A percentile compares a stretch with the other conserved stretches of the same genome.
phyloP scores from a whole-genome alignment of 352 stramenopile species.

The Chrysophaeum taylorii region DNA sequence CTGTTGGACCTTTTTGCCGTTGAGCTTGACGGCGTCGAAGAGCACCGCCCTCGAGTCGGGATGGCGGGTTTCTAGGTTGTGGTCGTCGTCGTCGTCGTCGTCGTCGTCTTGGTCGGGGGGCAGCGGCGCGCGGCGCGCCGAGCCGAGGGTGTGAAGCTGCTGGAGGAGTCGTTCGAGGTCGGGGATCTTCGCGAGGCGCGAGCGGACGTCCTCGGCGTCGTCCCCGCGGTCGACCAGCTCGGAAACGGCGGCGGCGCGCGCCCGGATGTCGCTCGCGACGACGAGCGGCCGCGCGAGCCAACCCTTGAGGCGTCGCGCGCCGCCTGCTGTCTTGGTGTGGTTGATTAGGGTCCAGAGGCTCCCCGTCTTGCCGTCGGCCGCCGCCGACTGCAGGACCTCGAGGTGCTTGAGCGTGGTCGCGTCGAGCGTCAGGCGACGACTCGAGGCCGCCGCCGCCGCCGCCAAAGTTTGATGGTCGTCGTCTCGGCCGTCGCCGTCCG shows the following conservation, averaged over 20 bases:
- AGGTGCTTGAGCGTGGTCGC: constrained; percentile 92
- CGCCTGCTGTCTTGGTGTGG: constrained; percentile 76
- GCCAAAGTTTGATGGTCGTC: too few species aligned
- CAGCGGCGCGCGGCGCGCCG: constrained; percentile 49
- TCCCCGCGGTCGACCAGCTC: constrained; percentile 69
- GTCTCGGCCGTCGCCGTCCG: constrained; percentile 33
- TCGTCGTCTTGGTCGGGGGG: constrained; percentile 15
- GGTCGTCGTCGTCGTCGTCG: constrained; percentile 18
- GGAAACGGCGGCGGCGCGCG: constrained; percentile 85
- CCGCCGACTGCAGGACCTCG: constrained; percentile 66
- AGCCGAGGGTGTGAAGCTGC: constrained; percentile 88
- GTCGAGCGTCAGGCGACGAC: constrained; percentile 82
- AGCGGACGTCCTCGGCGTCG: constrained; percentile 54
- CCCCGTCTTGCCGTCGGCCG: constrained; percentile 60
- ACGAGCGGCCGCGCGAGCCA: constrained; percentile 94
- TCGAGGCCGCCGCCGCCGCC: background rate
- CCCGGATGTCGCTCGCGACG: constrained; percentile 80
- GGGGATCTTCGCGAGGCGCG: constrained; percentile 71
- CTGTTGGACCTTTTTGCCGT: constrained; percentile 85
- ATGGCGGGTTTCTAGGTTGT: constrained; percentile 48
- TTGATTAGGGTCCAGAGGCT: constrained; percentile 77
- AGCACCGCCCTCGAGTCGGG: constrained; percentile 90
- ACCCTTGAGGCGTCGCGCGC: constrained; percentile 81
- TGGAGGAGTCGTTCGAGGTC: constrained; percentile 91
- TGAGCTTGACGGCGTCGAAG: constrained; percentile 93